Base-by-base conservation (phyloP, 129 eudicot species). In the Chrysanthemum seticuspe region DNA sequence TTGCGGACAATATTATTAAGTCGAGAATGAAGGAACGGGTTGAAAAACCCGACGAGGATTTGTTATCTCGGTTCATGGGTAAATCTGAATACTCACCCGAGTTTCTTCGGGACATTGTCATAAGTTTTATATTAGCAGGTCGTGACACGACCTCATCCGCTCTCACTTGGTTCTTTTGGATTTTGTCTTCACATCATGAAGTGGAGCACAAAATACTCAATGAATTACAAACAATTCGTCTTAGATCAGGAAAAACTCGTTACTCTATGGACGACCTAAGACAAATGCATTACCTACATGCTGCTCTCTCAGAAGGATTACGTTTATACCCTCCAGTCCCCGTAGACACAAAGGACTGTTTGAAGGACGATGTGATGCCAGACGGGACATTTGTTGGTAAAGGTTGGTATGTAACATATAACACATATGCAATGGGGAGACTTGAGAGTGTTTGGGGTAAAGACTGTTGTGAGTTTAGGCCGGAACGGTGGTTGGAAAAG, bases 141-240 rank as follows among this genome's bases (percentile, higher is more conserved):
- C 85, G 97, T 11, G 98, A 93, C 77, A 86, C 98, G 2, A 87
- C 97, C 5, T 89, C 98, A n/a, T 69, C 98, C 0, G 88, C 88
- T 23, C 74, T 93, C 7, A 78, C 87, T 12, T 93, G 98, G 98
- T 86, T 93, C 70, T 87, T 93, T 34, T 93, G 97, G 97, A 3
- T 87, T 10, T 40, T 93, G 47, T 76, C 91, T 10, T 67, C 73
- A 12, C 80, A 81, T 55, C 89, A 86, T 0, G 68, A 84, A 7
- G 82, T 84, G 0, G 79, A 75, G 57, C 55, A 56, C 3, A 90
- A 75, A 29, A 90, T 93, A 21, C 81, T 83, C 3, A 27, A 79
- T 0, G 97, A 93, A 68, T 15, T 87, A 9, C 34, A 62, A 40
- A 29, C 23, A 7, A 75, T 84, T 5, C 76, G 87, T 0, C 25